A percentile compares a stretch with the other conserved stretches of the same genome.
Evolutionary conservation across 2,329 filamentous ascomycete species (phyloP).

Genomic region (Fusarium armeniacum): DNA sequence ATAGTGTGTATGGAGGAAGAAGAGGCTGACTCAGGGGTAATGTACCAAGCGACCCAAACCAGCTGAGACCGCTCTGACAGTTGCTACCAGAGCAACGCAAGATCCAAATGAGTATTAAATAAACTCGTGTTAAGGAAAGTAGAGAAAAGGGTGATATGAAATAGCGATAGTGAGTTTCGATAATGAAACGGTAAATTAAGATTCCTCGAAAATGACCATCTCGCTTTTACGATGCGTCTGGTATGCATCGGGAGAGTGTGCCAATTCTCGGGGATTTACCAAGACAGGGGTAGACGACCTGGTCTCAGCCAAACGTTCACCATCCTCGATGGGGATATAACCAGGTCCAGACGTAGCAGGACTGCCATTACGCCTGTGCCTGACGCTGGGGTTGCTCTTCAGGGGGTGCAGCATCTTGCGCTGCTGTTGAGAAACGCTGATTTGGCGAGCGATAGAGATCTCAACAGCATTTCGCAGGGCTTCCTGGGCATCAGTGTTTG

Average conservation of each 20-base stretch:
- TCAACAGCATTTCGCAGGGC: slow-evolving; percentile 70
- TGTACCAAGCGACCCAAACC: slow-evolving; percentile 30
- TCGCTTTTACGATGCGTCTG: slow-evolving; percentile 66
- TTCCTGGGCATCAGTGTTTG: slow-evolving; percentile 42
- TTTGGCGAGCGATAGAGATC: slow-evolving; percentile 76
- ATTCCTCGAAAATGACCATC: slow-evolving; percentile 64
- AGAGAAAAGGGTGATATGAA: slow-evolving; percentile 5
- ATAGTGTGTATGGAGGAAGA: slow-evolving; percentile 21
- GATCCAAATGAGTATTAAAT: slow-evolving; percentile 23
- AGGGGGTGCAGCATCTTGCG: slow-evolving; percentile 70
- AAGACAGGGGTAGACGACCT: slow-evolving; percentile 63
- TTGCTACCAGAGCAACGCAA: slow-evolving; percentile 40
- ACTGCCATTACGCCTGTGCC: slow-evolving; percentile 38
- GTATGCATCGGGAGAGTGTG: slow-evolving; percentile 53
- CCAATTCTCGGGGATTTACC: slow-evolving; percentile 55
- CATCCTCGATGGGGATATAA: slow-evolving; percentile 45
- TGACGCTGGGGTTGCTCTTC: slow-evolving; percentile 54
- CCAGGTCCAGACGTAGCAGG: slow-evolving; percentile 23
- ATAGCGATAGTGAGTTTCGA: neutral
- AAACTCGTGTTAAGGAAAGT: slow-evolving; percentile 10
- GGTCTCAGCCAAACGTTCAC: slow-evolving; percentile 54
- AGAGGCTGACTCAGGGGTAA: slow-evolving; percentile 25
- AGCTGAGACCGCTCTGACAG: slow-evolving; percentile 30
- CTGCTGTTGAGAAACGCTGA: slow-evolving; percentile 74
- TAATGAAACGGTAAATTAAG: slow-evolving; percentile 2